Evolutionary conservation across 805 yeast species (phyloP), one percentile per base, ranked within the genome.

Genomic region (Pichia scutulata): DNA sequence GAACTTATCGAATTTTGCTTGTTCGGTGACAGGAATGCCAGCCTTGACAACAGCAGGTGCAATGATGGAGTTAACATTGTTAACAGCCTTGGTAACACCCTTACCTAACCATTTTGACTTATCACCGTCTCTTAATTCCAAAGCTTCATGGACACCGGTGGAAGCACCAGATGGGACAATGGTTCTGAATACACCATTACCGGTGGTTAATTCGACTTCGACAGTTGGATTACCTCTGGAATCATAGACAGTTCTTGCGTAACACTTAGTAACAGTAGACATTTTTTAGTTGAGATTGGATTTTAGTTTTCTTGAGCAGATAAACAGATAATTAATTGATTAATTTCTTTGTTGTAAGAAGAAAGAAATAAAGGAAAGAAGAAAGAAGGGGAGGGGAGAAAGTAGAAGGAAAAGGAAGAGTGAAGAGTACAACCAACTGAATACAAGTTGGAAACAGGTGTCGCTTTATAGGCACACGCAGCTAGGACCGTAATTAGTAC

Each of bases 221-320:
- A 93, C 99, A 64, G 99, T 92, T 78, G 99, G 99, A 84, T 92
- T 93, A 77, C 98, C 98, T 78, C 99, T 89, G 66, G 98, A 92
- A 79, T 92, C 99, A 85, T 93, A 92, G 75, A 92, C 96, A 81
- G 82, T 86, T 78, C 99, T 90, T 67, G 98, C 87, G 74, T 78
- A 83, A 65, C 90, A 76, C 76, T 92, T 90, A 62, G 87, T 72
- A 67, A 88, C 81, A 64, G 96, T 85, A 43, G 68, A 59, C 70
- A 67, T 67, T 50, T n/a, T 57, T 21, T 46, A 14, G 12, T 36
- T 25, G 6, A 9, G 26, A 33, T 26, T 22, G 16, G 28, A 12
- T 26, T n/a, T n/a, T n/a, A n/a, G n/a, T n/a, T n/a, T n/a, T n/a
- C n/a, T n/a, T n/a, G n/a, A n/a, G n/a, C n/a, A n/a, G 26, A 25